Evolutionary conservation across 495 filamentous ascomycete species (phyloP), one percentile per base, ranked within the genome.

Genomic region (Penicillium daleae): DNA sequence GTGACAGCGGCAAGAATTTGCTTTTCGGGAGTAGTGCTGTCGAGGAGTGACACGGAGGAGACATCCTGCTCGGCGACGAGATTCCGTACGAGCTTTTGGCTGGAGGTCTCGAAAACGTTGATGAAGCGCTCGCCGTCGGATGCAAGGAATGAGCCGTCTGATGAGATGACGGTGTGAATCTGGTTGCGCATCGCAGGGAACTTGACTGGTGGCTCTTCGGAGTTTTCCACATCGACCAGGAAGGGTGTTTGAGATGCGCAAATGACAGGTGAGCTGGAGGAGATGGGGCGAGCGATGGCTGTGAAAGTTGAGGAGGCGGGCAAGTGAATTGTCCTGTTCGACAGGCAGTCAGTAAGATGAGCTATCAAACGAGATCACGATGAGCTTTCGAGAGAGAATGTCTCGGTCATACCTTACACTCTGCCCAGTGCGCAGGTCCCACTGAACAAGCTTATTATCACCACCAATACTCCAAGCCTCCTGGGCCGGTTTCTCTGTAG

Each of bases 391-490:
- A 26, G 19, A n/a, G 15, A 35, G 21, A 17, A 33, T 5, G 29
- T 21, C 17, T 13, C 21, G 51, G 29, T 21, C 74, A 56, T 75
- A 87, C 85, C 76, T 80, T 51, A 80, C 64, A 52, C 70, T 77
- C 66, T 78, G 72, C 60, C 77, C 77, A 12, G 77, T 81, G 55
- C 66, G 72, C 58, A 86, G 66, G 70, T 87, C 83, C 85, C 85
- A 87, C 66, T 86, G 84, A 10, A 87, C 79, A 42, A 87, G 74
- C 65, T 82, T 87, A 60, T 82, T 84, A 69, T 87, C 85, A 42
- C 78, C 79, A 37, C 85, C 85, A 56, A 85, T 78, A 78, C 85
- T 87, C 85, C 85, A 87, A 24, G 76, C 85, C 58, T 86, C 68
- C 60, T 75, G 67, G 57, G 66, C 70, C 29, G 77, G 62, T 2